These are phyloP conservation scores for Fomitopsis pinicola DNA, from an alignment of 1,284 basidiomycete genomes.

Conservation along the genomic window DNA sequence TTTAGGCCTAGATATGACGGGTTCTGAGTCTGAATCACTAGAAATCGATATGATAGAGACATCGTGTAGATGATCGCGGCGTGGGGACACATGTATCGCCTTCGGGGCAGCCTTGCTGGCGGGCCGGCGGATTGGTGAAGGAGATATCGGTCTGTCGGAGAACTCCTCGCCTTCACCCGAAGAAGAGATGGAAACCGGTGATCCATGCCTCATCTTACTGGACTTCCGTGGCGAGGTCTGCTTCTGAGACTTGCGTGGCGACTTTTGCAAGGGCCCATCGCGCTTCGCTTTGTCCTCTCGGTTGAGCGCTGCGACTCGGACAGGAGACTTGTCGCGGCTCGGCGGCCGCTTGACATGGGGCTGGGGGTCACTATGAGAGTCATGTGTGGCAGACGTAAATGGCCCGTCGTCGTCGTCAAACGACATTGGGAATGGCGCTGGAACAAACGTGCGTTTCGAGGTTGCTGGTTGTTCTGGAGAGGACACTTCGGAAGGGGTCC, in stretches of 20 bases:
- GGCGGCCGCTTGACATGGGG: background rate
- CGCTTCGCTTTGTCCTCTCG: slow-evolving; percentile 5
- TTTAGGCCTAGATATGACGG: background rate
- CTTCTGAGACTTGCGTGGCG: slow-evolving; percentile 21
- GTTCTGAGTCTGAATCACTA: slow-evolving; percentile 25
- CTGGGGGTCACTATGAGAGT: background rate
- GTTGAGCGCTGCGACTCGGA: background rate
- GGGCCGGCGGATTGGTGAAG: slow-evolving; percentile 2
- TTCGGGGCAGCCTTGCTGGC: background rate
- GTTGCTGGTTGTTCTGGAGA: background rate
- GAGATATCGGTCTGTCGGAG: slow-evolving; percentile 1
- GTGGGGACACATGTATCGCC: background rate
- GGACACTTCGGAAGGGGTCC: background rate
- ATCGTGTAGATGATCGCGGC: slow-evolving; percentile 1
- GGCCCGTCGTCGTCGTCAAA: background rate
- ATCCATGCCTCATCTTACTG: background rate
- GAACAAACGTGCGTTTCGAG: background rate
- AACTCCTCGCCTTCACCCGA: slow-evolving; percentile 8
- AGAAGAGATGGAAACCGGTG: background rate
- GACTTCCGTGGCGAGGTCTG: slow-evolving; percentile 19
- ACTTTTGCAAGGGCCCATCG: slow-evolving; percentile 15
- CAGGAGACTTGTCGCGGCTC: slow-evolving; percentile 7
- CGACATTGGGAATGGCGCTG: background rate
- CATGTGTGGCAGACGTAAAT: background rate
- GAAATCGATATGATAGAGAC: slow-evolving; percentile 28